Conservation (phyloP, 2,329 filamentous ascomycete genomes). For the Aureobasidium namibiae region DNA sequence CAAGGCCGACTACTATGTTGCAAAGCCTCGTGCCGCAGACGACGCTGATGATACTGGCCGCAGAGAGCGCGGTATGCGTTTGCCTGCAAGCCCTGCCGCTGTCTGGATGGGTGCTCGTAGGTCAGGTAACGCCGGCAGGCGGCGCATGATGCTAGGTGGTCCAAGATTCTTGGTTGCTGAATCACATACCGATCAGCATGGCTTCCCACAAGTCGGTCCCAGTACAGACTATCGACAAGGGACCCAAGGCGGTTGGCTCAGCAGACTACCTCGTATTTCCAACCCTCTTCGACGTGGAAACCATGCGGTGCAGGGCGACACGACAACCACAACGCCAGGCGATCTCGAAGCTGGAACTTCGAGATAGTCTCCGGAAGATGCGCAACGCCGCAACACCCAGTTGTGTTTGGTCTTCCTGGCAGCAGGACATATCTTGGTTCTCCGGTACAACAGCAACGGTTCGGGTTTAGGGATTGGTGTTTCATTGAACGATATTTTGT, state of each 20-base stretch:
- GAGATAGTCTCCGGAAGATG: neutral
- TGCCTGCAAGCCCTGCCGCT: constrained; percentile 21
- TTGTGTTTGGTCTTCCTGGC: neutral
- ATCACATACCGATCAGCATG: constrained; percentile 8
- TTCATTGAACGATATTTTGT: neutral
- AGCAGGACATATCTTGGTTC: neutral
- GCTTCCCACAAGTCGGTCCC: neutral
- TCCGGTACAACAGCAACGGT: constrained; percentile 4
- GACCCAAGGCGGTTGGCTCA: constrained; percentile 18
- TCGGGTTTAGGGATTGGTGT: neutral
- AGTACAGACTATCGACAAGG: neutral
- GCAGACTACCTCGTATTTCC: constrained; percentile 18
- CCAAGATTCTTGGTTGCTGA: constrained; percentile 21
- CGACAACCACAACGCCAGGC: constrained; percentile 16
- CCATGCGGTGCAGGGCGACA: neutral
- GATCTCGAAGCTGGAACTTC: constrained; percentile 23
- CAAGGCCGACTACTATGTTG: constrained; percentile 95
- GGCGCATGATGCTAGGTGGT: constrained; percentile 21
- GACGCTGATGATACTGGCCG: constrained; percentile 23
- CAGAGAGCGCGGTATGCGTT: constrained; percentile 13
- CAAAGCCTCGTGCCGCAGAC: constrained; percentile 69
- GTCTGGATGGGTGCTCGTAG: constrained; percentile 23
- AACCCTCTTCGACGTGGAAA: constrained; percentile 22
- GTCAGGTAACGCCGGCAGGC: constrained; percentile 19
- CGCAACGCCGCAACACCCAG: neutral